Base-by-base conservation (phyloP, 352 stramenopile genomes). In the Poterioochromonas sp. region DNA sequence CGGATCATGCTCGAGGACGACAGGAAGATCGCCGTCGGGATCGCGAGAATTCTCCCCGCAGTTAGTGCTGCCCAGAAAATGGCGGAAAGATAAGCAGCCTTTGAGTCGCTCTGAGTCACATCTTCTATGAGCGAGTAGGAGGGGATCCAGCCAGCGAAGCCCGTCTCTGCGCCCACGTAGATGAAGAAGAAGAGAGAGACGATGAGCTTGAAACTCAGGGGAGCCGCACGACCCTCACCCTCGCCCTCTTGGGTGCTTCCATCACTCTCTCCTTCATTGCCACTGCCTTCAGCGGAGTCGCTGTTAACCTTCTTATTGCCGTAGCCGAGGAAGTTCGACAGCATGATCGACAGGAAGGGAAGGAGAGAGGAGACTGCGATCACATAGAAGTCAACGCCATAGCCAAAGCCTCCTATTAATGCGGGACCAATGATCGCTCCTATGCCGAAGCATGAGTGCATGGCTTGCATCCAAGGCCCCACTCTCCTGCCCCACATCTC, bases 91-190 rank as follows among this genome's bases (percentile, higher is more conserved):
- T 74, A 74, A 26, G 65, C 65, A 58, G 65, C 65, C 22, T 54
- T 54, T 18, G 37, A 8, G 1, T 51, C 1, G 29, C 43, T 74
- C 34, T 51, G 3, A 0, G 65, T 74, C 12, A 74, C 39, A 58
- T 54, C 12, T 1, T 20, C 43, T 1, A 58, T 12, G 11, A 74
- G 22, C 11, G 12, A 5, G 53, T 74, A 74, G 40, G 22, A 32
- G 12, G 65, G n/a, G 1, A 74, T n/a, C 65, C 65, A 74, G 15
- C 65, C 65, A 74, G 37, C 65, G 53, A 39, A 74, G n/a, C 65
- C 65, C 49, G 41, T 74, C 40, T 74, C 65, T 1, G 40, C n/a
- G 1, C 65, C 65, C 20, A 74, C 65, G n/a, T 74, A 74, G 29
- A 54, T 74, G 40, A 74, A 74, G 29, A 58, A 74, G n/a, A 74